Base-by-base conservation (phyloP, 306 rosid genomes). In the Fragaria ananassa region DNA sequence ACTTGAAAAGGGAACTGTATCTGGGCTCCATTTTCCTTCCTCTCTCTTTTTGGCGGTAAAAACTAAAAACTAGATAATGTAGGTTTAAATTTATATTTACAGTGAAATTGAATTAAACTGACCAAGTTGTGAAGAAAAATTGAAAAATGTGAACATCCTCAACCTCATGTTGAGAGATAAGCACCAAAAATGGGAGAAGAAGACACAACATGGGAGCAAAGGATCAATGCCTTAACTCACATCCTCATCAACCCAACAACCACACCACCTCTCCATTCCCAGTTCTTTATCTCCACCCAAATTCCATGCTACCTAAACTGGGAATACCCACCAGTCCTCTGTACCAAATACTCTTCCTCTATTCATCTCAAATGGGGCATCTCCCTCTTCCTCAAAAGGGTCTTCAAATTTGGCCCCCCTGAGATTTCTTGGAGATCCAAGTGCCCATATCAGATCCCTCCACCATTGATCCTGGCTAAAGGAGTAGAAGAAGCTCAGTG, bases 241-340 rank as follows among this genome's bases (percentile, higher is more conserved):
- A 75, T 90, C 84, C 82, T 95, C 31, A 89, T 89, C 29, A 89
- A 79, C 82, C 96, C 98, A 58, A 85, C 92, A 73, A 70, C 37
- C 45, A 73, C 82, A 18, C 97, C 96, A 15, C 27, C 76, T 21
- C 97, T 92, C 50, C 86, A 92, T 69, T 88, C 97, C 50, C 97
- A 92, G 6, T 80, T 84, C 86, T 87, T 92, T 83, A 81, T 95
- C 18, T 75, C 91, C 84, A 56, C 81, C 77, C 94, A 84, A 81
- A 81, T 89, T 74, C 97, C 97, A 10, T 87, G 90, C 80, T 92
- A 90, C 81, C 88, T 92, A 63, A 84, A 88, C 11, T 92, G 96
- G 96, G 97, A 89, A 46, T 95, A 95, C 82, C 97, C 96, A 5
- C 97, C 98, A 3, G 15, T 94, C 75, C 92, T 94, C 66, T 92